Evolutionary conservation across 257 asterid species (phyloP).

Genomic region (Nemophila menziesii): DNA sequence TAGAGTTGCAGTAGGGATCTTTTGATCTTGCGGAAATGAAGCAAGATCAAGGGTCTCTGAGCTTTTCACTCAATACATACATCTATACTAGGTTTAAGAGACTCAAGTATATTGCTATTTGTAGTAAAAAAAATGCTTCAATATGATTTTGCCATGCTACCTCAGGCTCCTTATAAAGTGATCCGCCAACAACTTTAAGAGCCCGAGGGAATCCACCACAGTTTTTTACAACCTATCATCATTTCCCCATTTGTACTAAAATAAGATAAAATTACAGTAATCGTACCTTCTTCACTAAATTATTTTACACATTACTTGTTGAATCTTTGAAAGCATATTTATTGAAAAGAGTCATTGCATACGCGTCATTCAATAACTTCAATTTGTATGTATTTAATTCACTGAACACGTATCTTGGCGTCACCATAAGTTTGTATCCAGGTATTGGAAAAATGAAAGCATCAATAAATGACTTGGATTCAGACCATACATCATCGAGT

Average conservation of each 20-base stretch:
- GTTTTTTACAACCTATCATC: conserved; percentile 18
- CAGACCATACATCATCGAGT: conserved; percentile 28
- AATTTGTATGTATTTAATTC: conserved; percentile 19
- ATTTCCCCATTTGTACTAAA: too few relatives aligned
- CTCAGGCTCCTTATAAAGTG: conserved; percentile 20
- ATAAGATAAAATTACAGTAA: neutral
- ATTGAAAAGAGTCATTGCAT: conserved; percentile 20
- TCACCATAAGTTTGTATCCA: conserved; percentile 21
- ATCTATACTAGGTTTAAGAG: conserved; percentile 22
- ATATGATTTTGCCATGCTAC: conserved; percentile 12
- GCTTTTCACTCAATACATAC: conserved; percentile 13
- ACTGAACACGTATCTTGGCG: conserved; percentile 21
- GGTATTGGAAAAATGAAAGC: conserved; percentile 10
- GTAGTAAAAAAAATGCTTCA: conserved; percentile 13
- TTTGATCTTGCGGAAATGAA: conserved; percentile 27
- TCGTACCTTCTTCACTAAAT: conserved; percentile 25
- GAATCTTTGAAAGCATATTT: conserved; percentile 19
- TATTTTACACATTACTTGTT: conserved; percentile 6
- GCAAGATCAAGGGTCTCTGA: conserved; percentile 23
- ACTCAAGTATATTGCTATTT: conserved; percentile 11
- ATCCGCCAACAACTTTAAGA: conserved; percentile 23
- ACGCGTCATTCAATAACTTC: conserved; percentile 13
- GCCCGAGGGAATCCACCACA: conserved; percentile 31
- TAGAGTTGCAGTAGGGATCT: conserved; percentile 20
- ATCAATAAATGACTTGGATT: conserved; percentile 16